Base-by-base conservation (phyloP, 441 rosid species). In the Daphne laureola region DNA sequence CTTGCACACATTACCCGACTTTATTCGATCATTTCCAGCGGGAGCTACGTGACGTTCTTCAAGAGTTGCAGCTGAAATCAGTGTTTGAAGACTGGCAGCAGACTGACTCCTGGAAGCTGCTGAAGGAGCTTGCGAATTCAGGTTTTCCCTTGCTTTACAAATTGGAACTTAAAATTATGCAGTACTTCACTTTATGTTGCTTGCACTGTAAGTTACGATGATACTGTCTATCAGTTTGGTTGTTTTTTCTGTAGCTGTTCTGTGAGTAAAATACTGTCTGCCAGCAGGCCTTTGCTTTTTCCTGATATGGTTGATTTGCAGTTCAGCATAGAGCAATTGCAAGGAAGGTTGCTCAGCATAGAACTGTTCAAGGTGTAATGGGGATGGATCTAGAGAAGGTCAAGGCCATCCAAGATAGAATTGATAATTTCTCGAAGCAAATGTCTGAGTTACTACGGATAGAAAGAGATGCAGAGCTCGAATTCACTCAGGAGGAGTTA, bases 381-480 rank as follows among this genome's bases (percentile, higher is more conserved):
- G 98, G 98, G 47, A 75, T 92, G 88, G 82, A 83, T 38, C 71
- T 81, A 59, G 87, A 70, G 57, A 86, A 82, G 76, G 94, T 69
- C 45, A 82, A 76, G 74, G 79, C 80, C 36, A 82, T 92, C 55
- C 97, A 86, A 55, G 59, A 55, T 17, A 78, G 86, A 74, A 84
- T 92, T 53, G 90, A 86, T 49, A 88, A 81, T 54, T 84, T 78
- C 52, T 75, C 94, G 0, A 63, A 68, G 59, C 47, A 21, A 9
- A 92, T 89, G 97, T 92, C 98, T 2, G 92, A 81, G 60, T 59
- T 92, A 53, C 98, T 92, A 67, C 84, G 75, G 7, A 78, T 89
- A 62, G 97, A 92, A 72, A 78, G 97, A 73, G 97, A 92, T 75
- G 78, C 89, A n/a, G 98, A 92, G 60, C 65, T 92, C 73, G 98